phyloP scores from a whole-genome alignment of 768 basidiomycete species.

The Pleurotus pulmonarius region DNA sequence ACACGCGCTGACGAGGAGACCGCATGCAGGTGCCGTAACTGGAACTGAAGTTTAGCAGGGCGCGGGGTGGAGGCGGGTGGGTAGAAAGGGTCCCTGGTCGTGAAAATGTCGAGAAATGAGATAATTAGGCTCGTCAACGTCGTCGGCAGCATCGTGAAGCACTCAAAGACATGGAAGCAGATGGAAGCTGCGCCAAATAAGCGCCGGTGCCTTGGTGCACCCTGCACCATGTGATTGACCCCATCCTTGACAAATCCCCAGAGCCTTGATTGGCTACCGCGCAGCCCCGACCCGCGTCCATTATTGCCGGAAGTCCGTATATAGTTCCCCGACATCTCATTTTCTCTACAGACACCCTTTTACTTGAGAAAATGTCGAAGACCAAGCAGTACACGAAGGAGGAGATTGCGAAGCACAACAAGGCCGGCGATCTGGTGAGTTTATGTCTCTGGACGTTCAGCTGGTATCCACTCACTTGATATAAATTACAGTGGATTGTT shows the following conservation, averaged over 20 bases:
- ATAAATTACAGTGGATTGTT: constrained; percentile 5
- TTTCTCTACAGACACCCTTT: neutral
- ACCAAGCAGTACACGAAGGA: constrained; percentile 6
- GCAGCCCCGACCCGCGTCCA: neutral
- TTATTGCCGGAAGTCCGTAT: neutral
- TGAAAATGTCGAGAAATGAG: constrained; percentile 32
- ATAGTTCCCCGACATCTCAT: neutral
- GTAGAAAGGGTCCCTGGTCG: constrained; percentile 8
- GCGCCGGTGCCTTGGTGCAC: too few relatives aligned
- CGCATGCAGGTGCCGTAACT: constrained; percentile 62
- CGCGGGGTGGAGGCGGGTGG: constrained; percentile 8
- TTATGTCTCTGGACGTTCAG: too few relatives aligned
- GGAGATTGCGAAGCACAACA: constrained; percentile 6
- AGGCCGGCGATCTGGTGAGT: constrained; percentile 5
- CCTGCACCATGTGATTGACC: constrained; percentile 12
- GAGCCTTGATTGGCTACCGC: neutral
- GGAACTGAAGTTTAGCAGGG: constrained; percentile 34
- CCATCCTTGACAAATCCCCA: neutral
- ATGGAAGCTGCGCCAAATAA: too few relatives aligned
- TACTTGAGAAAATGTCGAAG: neutral
- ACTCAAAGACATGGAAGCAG: too few relatives aligned
- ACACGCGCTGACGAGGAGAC: constrained; percentile 45
- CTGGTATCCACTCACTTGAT: neutral
- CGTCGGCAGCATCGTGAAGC: constrained; percentile 36
- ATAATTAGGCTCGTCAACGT: constrained; percentile 46